Evolutionary conservation across 345 rosid species (phyloP).

Genomic region (Orychophragmus violaceus): DNA sequence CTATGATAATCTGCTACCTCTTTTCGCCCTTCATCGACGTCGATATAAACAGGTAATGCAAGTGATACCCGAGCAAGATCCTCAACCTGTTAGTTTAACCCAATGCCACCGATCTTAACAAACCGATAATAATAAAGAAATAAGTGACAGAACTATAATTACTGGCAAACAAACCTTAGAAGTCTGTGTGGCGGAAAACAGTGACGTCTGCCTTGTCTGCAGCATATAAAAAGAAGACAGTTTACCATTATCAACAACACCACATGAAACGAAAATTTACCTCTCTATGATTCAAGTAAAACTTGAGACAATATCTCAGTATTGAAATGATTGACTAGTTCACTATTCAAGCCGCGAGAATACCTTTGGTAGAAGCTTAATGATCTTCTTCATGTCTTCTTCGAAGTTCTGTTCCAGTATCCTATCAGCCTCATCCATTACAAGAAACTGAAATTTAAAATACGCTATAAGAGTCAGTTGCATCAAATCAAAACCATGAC

Average conservation of each 20-base stretch:
- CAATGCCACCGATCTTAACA: not conserved
- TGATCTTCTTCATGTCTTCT: slow-evolving; percentile 95
- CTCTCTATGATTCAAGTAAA: not conserved
- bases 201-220: slow-evolving; percentile 88
- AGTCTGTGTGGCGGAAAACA: slow-evolving; percentile 97
- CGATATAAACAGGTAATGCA: slow-evolving; percentile 68
- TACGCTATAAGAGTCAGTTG: not conserved
- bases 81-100: slow-evolving; percentile 50
- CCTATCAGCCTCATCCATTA: slow-evolving; percentile 96
- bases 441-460: slow-evolving; percentile 58
- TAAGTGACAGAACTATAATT: not conserved
- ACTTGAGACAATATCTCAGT: not conserved
- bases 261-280: not conserved
- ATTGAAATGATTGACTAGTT: not conserved
- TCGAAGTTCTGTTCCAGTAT: slow-evolving; percentile 95
- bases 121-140: not conserved
- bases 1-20: slow-evolving; percentile 41
- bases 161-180: slow-evolving; percentile 55
- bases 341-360: not conserved
- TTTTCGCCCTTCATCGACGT: slow-evolving; percentile 82
- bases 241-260: not conserved
- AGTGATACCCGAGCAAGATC: slow-evolving; percentile 94
- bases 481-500: not conserved
- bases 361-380: slow-evolving; percentile 85
- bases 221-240: slow-evolving; percentile 9